Conservation (phyloP, 2,329 filamentous ascomycete genomes). For the Colletotrichum plurivorum region DNA sequence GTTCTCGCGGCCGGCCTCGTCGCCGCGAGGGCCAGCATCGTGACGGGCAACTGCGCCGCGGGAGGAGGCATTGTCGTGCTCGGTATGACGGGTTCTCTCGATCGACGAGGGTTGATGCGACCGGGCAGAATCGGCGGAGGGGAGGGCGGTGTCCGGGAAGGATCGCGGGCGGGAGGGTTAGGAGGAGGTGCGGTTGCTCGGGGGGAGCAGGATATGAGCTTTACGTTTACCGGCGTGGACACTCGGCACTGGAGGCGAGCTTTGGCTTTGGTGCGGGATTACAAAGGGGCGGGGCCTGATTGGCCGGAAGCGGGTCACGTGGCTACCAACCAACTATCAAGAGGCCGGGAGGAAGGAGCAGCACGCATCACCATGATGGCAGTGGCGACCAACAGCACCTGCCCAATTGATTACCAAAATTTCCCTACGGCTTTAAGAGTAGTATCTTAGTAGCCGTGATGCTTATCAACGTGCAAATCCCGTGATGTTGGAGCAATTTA, state of each 20-base stretch:
- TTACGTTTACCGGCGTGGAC: slow-evolving; percentile 35
- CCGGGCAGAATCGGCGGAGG: slow-evolving; percentile 28
- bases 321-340: not conserved
- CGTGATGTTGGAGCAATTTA: too few relatives aligned
- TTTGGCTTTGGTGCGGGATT: slow-evolving; percentile 43
- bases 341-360: slow-evolving; percentile 10
- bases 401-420: not conserved
- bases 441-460: fast-evolving
- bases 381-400: not conserved
- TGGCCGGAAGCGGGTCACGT: slow-evolving; percentile 35
- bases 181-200: slow-evolving; percentile 20
- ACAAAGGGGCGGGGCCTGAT: slow-evolving; percentile 42
- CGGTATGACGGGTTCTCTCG: slow-evolving; percentile 6
- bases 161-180: slow-evolving; percentile 12
- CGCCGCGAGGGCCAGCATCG: slow-evolving; percentile 38
- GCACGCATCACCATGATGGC: slow-evolving; percentile 20
- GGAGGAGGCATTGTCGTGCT: slow-evolving; percentile 39
- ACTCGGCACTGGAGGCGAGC: slow-evolving; percentile 31
- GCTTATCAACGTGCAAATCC: not conserved
- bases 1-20: slow-evolving; percentile 37
- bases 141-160: not conserved
- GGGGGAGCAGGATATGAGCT: slow-evolving; percentile 28
- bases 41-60: slow-evolving; percentile 40
- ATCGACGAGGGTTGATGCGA: slow-evolving; percentile 34
- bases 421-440: fast-evolving